Percentiles rank a stretch among this genome's conserved stretches.
Conservation (phyloP, 2,329 filamentous ascomycete genomes). For the Ophiostoma himal-ulmi region DNA sequence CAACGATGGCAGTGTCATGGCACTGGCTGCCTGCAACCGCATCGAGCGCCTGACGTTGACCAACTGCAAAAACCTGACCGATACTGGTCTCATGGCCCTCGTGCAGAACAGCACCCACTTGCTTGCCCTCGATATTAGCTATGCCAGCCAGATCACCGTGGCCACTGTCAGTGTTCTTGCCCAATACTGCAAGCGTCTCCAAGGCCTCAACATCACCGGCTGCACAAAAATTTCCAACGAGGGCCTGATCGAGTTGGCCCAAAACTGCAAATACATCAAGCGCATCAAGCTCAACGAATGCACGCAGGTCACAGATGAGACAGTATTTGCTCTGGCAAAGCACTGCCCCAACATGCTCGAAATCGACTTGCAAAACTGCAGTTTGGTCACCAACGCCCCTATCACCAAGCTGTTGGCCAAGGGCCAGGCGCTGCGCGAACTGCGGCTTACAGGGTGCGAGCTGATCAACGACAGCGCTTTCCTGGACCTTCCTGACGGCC, state of each 20-base stretch:
- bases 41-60: constrained; percentile 91
- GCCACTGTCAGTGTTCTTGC: constrained; percentile 71
- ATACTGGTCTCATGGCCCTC: constrained; percentile 73
- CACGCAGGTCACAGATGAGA: constrained; percentile 71
- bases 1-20: constrained; percentile 82
- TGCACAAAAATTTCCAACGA: constrained; percentile 82
- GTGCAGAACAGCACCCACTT: constrained; percentile 73
- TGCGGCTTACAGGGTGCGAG: constrained; percentile 79
- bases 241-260: constrained; percentile 72
- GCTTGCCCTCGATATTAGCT: constrained; percentile 84
- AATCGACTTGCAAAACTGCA: constrained; percentile 88
- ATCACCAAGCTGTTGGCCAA: constrained; percentile 74
- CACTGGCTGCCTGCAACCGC: constrained; percentile 77
- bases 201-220: constrained; percentile 86
- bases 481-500: constrained; percentile 62
- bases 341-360: constrained; percentile 91
- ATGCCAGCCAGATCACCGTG: constrained; percentile 77
- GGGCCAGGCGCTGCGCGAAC: constrained; percentile 78
- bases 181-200: constrained; percentile 73
- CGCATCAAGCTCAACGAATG: constrained; percentile 93
- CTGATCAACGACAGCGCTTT: constrained; percentile 86
- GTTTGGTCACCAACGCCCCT: constrained; percentile 72
- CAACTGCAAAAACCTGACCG: constrained; percentile 78
- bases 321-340: constrained; percentile 77
- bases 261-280: constrained; percentile 81